Conservation (phyloP, 805 yeast genomes). For the Cyberlindnera nakhonratchasimensis region DNA sequence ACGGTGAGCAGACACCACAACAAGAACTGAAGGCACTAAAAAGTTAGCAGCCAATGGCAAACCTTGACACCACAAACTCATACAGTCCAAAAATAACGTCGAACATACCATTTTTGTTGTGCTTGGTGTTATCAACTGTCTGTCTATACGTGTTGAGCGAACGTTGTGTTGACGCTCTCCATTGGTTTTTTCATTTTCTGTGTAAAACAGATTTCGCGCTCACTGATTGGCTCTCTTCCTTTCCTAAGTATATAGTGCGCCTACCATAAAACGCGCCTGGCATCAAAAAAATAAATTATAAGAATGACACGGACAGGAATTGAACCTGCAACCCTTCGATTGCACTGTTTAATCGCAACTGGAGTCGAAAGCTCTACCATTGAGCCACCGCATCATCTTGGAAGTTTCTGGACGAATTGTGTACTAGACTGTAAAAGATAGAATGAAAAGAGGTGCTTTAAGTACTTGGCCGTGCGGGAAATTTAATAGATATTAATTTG, state of each 20-base stretch:
- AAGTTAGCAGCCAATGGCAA: neutral
- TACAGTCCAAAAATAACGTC: neutral
- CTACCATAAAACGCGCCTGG: neutral
- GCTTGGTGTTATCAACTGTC: slow-evolving; percentile 1
- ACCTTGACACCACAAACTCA: too few relatives aligned
- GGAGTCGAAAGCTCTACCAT: slow-evolving; percentile 80
- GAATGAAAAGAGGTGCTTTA: too few relatives aligned
- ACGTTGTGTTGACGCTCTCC: neutral
- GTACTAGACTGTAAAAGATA: neutral
- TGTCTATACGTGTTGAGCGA: neutral
- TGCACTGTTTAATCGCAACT: slow-evolving; percentile 40
- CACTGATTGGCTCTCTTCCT: slow-evolving; percentile 15
- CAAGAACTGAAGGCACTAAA: too few relatives aligned
- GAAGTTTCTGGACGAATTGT: neutral
- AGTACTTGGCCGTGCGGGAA: too few relatives aligned
- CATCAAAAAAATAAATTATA: slow-evolving; percentile 16
- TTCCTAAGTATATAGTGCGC: neutral
- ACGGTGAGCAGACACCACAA: too few relatives aligned
- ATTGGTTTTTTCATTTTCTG: slow-evolving; percentile 9
- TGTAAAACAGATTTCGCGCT: slow-evolving; percentile 14
- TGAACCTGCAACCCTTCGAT: slow-evolving; percentile 86
- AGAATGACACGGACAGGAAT: slow-evolving; percentile 76
- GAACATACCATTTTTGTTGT: slow-evolving; percentile 11
- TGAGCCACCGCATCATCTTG: slow-evolving; percentile 66
- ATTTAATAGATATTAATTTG: too few relatives aligned